Evolutionary conservation across 2,329 filamentous ascomycete species (phyloP), one percentile per base, ranked within the genome.

Genomic region (Thermomyces lanuginosus): DNA sequence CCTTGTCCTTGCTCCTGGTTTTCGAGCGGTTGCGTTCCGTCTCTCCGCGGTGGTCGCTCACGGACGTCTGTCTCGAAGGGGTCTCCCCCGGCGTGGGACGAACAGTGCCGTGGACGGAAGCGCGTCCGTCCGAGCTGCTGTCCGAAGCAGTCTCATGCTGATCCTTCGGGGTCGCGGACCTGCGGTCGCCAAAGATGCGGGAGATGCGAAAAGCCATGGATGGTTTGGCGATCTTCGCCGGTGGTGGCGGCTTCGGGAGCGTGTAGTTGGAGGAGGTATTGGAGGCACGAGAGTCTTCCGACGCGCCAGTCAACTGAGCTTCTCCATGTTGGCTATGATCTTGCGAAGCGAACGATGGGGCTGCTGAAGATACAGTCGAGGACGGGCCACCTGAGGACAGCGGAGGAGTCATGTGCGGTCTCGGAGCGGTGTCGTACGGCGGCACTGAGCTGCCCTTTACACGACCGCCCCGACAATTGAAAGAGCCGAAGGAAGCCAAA

Each of bases 181-280:
- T 56, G 8, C 52, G 52, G n/a, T 51, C 45, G 13, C 53, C 50
- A 37, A 61, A 61, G 53, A 61, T 61, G 34, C 57, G 56, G 10
- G 56, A 55, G 24, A 61, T 40, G 25, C 55, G 55, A 35, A 49
- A 42, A 25, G 56, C 48, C 56, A 60, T 60, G 14, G 52, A 58
- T 11, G 51, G 40, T 40, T 45, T 58, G 17, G 44, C 40, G 5
- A 44, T 38, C 33, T 55, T 56, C 9, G 41, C 34, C 24, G 36
- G 34, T 33, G 23, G 39, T 33, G 38, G 48, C 30, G 36, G 41
- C 12, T 39, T 24, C 34, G 51, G 42, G 29, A 48, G 42, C 13
- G 36, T 37, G 28, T 49, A 46, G 37, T 51, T 52, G 34, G 51
- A 53, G 33, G 36, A 31, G 11, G 29, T 26, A 28, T 44, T 42